These are phyloP conservation scores for Dothideomycetes sp. DNA, from an alignment of 2,329 filamentous ascomycete genomes.

Conservation along the genomic window DNA sequence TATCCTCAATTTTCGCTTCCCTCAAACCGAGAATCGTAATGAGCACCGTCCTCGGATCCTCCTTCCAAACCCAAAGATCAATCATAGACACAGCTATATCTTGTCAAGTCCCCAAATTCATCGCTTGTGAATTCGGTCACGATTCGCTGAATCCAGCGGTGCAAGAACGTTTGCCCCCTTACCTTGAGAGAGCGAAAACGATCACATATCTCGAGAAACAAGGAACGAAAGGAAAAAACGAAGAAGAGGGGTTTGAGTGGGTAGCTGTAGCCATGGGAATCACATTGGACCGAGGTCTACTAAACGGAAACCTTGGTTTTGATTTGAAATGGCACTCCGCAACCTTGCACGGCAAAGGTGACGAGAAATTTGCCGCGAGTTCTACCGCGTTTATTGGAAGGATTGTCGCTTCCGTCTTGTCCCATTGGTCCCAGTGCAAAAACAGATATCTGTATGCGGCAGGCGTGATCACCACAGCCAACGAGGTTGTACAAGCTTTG, in stretches of 20 bases:
- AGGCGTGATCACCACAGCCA: conserved; percentile 25
- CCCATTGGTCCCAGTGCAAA: conserved; percentile 27
- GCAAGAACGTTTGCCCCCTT: conserved; percentile 24
- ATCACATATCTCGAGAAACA: too few relatives aligned
- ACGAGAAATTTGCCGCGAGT: conserved; percentile 28
- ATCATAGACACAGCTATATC: conserved; percentile 20
- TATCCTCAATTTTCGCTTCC: too few relatives aligned
- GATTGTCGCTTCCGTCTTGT: conserved; percentile 22
- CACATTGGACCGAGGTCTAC: conserved; percentile 24
- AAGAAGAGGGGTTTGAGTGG: conserved; percentile 24
- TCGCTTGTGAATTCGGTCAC: conserved; percentile 22
- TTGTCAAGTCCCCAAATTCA: conserved; percentile 17
- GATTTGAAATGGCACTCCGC: conserved; percentile 33
- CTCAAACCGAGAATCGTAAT: too few relatives aligned
- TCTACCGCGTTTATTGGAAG: conserved; percentile 26
- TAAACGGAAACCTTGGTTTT: conserved; percentile 29
- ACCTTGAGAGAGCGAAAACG: conserved; percentile 23
- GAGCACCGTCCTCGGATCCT: too few relatives aligned
- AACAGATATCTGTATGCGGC: conserved; percentile 30
- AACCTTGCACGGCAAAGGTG: conserved; percentile 29
- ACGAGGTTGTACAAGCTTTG: conserved; percentile 25
- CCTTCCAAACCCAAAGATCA: conserved; percentile 20
- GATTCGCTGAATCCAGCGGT: conserved; percentile 25
- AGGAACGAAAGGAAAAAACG: too few relatives aligned
- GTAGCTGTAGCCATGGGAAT: conserved; percentile 28